Base-by-base conservation (phyloP, 352 stramenopile genomes). In the Globisporangium emineosum region DNA sequence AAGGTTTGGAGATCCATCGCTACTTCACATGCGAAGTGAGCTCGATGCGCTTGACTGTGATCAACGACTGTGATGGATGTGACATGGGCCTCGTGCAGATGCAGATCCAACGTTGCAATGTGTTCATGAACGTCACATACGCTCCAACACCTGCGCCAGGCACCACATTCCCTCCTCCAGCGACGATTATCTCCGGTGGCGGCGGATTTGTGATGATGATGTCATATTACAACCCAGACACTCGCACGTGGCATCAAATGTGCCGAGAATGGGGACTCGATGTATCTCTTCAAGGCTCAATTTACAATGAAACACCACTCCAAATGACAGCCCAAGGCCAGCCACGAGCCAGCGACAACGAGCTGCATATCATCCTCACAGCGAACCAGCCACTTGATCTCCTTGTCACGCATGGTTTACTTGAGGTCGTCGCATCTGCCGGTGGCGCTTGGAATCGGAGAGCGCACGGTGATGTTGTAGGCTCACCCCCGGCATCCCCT, bases 41-140 rank as follows among this genome's bases (percentile, higher is more conserved):
- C 19, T 82, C 78, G 5, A 79, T 94, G 64, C 75, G 71, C 29
- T 60, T 95, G 51, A 93, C 85, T 1, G 52, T 95, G 21, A 92
- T 95, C 58, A 95, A 95, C 47, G 86, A 95, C 66, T 93, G 86
- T 61, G 85, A 93, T 35, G 85, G 83, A 8, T 93, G 86, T 62
- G 86, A 95, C 67, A 95, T 95, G 84, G 85, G 85, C 2, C 80
- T 95, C 12, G 66, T 84, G 12, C 86, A 95, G 60, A 64, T 93
- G 33, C 77, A 88, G 35, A 78, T 92, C 27, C 77, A 88, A 65
- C 78, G 75, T 19, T 89, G 82, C 42, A 79, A 91, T 47, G 50
- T 87, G 10, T 94, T 94, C 45, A 50, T 93, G 55, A 95, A 95
- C 60, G 70, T 85, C 17, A 93, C 77, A 17, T 81, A 86, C 63